A percentile compares a stretch with the other conserved stretches of the same genome.
phyloP scores from a whole-genome alignment of 2,329 filamentous ascomycete species.

The Ophiostoma fasciatum region DNA sequence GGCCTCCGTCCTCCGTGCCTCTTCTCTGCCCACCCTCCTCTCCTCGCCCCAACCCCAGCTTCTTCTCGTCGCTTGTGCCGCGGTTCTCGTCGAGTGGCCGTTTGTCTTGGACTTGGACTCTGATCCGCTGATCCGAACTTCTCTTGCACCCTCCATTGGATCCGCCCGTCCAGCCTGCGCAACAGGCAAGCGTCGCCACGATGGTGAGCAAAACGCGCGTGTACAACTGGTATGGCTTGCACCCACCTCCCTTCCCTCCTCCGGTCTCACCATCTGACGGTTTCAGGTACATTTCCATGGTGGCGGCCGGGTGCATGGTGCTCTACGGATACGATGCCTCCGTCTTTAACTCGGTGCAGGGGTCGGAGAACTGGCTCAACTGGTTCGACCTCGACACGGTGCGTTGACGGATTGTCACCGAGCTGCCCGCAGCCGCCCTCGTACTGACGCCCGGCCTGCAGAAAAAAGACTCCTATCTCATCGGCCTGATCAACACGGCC shows the following conservation, averaged over 20 bases:
- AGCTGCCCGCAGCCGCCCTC: not conserved
- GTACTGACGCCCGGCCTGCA: conserved; percentile 7
- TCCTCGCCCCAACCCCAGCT: no score
- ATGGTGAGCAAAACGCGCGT: conserved; percentile 15
- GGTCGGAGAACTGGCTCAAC: conserved; percentile 48
- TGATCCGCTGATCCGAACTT: no score
- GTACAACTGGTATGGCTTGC: conserved; percentile 15
- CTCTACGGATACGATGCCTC: conserved; percentile 63
- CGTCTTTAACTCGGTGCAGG: conserved; percentile 58
- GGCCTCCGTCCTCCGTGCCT: no score
- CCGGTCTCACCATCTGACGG: not conserved
- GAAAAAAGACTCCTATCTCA: conserved; percentile 27
- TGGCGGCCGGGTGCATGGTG: conserved; percentile 61
- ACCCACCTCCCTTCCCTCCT: not conserved
- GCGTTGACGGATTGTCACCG: not conserved
- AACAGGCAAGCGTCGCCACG: no score
- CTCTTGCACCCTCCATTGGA: no score
- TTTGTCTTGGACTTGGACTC: no score
- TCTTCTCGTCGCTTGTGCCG: no score
- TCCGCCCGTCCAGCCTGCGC: no score
- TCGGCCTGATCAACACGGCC: conserved; percentile 46
- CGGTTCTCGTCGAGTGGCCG: no score
- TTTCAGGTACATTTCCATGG: conserved; percentile 49
- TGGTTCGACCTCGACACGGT: conserved; percentile 39
- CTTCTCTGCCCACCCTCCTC: no score